Base-by-base conservation (phyloP, 805 yeast genomes). In the Candida stauntonica region DNA sequence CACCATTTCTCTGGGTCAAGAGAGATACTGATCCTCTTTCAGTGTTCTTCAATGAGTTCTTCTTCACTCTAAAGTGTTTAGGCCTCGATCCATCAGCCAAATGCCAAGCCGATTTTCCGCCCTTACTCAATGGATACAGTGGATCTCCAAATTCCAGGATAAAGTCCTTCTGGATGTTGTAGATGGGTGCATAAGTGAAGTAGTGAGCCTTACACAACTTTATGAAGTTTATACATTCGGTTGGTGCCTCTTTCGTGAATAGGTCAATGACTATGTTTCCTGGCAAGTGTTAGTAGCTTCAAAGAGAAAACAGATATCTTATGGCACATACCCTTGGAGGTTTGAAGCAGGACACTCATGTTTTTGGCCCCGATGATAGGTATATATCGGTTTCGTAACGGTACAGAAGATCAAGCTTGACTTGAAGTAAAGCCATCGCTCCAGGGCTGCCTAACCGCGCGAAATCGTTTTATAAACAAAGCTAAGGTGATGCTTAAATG, bases 241-340 rank as follows among this genome's bases (percentile, higher is more conserved):
- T 46, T 1, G 72, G 72, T 4, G 67, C 61, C 6, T 53, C 48
- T 7, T 63, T 52, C 5, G 48, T 39, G 33, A 52, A 47, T 14
- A 78, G 48, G 45, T 79, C 85, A 8, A 78, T 54, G 8, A 75
- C 79, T 7, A 79, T 31, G 41, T 69, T 70, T 5, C 80, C 82
- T 40, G 39, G 5, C 67, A 4, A 15, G 3, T 28, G 34, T 29
- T 35, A 29, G 39, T 35, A 9, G 5, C 14, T 9, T 9, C n/a
- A 5, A n/a, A n/a, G n/a, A n/a, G n/a, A n/a, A n/a, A n/a, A n/a
- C n/a, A n/a, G n/a, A n/a, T n/a, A n/a, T n/a, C n/a, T n/a, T n/a
- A 21, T 11, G 15, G 7, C 16, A 51, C 62, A 31, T 39, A 57
- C 67, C 70, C 23, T 46, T 47, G 2, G 70, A 58, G 2, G 71